Conservation (phyloP, 345 rosid genomes). For the Litchi chinensis region DNA sequence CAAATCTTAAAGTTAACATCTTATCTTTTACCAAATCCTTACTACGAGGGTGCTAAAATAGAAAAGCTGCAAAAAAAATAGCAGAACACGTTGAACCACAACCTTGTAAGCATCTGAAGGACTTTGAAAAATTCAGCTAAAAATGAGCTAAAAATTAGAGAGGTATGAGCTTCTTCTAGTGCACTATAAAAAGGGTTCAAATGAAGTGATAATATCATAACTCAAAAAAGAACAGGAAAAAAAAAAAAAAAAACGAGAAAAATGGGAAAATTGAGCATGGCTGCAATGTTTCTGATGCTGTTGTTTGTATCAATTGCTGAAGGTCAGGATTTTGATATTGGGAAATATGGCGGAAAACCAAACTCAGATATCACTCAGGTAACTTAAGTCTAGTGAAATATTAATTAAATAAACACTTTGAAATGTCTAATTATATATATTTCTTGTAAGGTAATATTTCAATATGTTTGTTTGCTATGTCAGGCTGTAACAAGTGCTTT, state of each 20-base stretch:
- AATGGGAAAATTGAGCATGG: background rate
- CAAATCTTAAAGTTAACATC: too few species aligned
- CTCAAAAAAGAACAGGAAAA: background rate
- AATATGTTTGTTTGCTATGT: background rate
- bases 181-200: background rate
- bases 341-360: background rate
- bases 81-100: background rate
- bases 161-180: background rate
- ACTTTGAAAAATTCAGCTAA: background rate
- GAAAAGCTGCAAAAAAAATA: background rate
- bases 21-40: too few species aligned
- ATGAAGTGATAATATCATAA: background rate
- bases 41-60: background rate
- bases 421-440: too few species aligned
- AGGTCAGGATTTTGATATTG: background rate
- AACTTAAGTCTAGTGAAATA: too few species aligned
- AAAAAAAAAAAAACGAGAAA: background rate
- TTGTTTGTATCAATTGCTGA: background rate
- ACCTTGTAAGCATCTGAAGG: background rate
- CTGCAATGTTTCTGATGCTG: background rate
- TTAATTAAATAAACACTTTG: too few species aligned
- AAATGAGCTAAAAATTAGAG: background rate
- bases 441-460: background rate
- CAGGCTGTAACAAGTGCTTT: slow-evolving; percentile 46
- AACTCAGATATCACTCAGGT: background rate